Evolutionary conservation across 1,284 basidiomycete genomes (phyloP).

Genomic region (Apiotrichum sp.): DNA sequence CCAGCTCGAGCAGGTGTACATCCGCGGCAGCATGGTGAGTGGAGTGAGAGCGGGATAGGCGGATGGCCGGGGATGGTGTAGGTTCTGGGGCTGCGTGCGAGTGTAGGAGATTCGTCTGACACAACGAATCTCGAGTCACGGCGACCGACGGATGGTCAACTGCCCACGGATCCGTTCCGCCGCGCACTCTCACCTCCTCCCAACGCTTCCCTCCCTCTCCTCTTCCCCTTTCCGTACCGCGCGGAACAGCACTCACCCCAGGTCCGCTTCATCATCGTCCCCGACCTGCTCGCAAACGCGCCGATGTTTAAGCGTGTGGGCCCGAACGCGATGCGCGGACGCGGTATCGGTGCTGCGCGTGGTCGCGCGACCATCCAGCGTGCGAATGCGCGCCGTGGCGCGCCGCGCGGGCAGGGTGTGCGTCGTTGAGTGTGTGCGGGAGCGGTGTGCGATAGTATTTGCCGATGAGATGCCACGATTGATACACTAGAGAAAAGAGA

Average conservation of each 20-base stretch:
- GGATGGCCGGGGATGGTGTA: too few relatives aligned
- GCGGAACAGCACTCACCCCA: conserved; percentile 6
- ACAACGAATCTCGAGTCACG: too few relatives aligned
- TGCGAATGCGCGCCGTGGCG: conserved; percentile 45
- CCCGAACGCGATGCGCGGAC: conserved; percentile 95
- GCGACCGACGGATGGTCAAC: too few relatives aligned
- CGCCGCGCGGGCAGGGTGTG: conserved; percentile 45
- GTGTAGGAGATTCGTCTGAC: too few relatives aligned
- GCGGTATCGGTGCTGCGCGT: conserved; percentile 84
- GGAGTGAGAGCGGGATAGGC: conserved; percentile 13
- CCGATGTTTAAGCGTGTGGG: conserved; percentile 99
- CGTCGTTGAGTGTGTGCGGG: conserved; percentile 30
- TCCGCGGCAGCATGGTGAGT: conserved; percentile 82
- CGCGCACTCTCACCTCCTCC: too few relatives aligned
- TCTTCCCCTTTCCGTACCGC: too few relatives aligned
- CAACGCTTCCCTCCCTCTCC: too few relatives aligned
- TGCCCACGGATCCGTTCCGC: too few relatives aligned
- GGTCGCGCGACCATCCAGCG: conserved; percentile 49
- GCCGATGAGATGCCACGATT: not conserved
- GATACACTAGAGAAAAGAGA: not conserved
- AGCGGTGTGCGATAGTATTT: not conserved
- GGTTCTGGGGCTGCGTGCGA: too few relatives aligned
- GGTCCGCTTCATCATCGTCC: conserved; percentile 96
- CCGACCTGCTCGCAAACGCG: conserved; percentile 98
- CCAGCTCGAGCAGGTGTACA: conserved; percentile 99